Evolutionary conservation across 1,139 yeast genomes (phyloP).

Genomic region (Hansenula anomala): DNA sequence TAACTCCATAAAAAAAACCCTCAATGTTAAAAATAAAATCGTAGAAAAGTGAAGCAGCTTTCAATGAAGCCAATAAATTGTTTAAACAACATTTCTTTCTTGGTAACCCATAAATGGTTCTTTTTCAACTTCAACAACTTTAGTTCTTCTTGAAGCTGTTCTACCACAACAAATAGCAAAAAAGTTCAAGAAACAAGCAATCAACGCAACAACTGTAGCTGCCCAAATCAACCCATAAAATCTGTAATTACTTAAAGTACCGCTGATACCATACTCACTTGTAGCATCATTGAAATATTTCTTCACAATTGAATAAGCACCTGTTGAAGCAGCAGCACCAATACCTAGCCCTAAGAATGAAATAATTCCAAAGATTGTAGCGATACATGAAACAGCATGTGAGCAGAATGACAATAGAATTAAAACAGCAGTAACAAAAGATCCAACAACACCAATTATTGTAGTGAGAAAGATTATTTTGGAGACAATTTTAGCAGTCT

Average conservation of each 20-base stretch:
- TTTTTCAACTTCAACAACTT: conserved; percentile 17
- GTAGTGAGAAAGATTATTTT: conserved; percentile 42
- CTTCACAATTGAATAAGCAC: conserved; percentile 31
- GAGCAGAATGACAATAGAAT: conserved; percentile 35
- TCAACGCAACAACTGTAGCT: conserved; percentile 33
- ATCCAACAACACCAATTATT: conserved; percentile 36
- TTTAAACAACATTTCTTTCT: conserved; percentile 14
- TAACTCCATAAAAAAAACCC: neutral
- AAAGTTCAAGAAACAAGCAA: conserved; percentile 34
- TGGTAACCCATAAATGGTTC: conserved; percentile 20
- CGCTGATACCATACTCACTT: conserved; percentile 33
- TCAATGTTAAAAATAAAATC: neutral
- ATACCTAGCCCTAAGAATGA: conserved; percentile 27
- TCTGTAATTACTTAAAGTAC: conserved; percentile 28
- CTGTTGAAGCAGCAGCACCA: conserved; percentile 43
- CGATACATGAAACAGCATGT: conserved; percentile 27
- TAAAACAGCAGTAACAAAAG: conserved; percentile 34
- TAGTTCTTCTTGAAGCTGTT: conserved; percentile 13
- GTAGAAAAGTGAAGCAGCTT: neutral
- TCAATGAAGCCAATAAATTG: neutral
- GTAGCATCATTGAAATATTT: conserved; percentile 33
- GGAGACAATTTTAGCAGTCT: conserved; percentile 34
- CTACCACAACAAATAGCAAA: conserved; percentile 39
- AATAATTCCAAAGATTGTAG: conserved; percentile 23
- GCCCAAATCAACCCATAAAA: conserved; percentile 43